Evolutionary conservation across 768 basidiomycete species (phyloP), one percentile per base, ranked within the genome.

Genomic region (Rubroboletus satanas): DNA sequence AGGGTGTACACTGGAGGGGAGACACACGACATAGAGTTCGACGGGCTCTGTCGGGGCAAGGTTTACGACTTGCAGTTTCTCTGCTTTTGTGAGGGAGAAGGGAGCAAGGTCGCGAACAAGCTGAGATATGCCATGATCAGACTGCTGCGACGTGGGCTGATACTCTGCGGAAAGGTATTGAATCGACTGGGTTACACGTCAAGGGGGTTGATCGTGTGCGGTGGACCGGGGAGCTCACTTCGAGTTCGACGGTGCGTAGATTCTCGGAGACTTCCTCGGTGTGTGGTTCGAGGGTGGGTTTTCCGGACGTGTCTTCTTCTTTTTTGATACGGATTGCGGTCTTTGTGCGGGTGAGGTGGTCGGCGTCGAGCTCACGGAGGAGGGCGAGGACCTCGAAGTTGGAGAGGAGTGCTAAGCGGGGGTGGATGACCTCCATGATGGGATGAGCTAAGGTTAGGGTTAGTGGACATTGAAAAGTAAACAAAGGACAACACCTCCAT

Each of bases 11-110:
- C 1, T 18, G 32, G 15, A n/a, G 31, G 32, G 23, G 49, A 35
- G 29, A 80, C 91, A 44, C 60, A 95, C 93, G 53, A 91, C 88
- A 65, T 97, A 95, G 26, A 97, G 82, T 67, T 94, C 91, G 26
- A 96, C 91, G 0, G 84, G 76, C 45, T 84, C 79, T 7, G 83
- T 85, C 2, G 95, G 95, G 1, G 86, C 87, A 6, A 96, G 78
- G 65, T 98, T 97, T n/a, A 92, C 85, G 35, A 97, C 79, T 65
- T 95, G 92, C 4, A 97, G 77, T 65, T 94, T 93, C 76, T 98
- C 95, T 3, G 88, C 83, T 63, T 95, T 97, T 1, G 93, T 95
- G 57, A 98, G 75, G 33, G 81, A 78, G 58, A 83, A 88, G 18
- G 82, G 74, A 2, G 82, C 79, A 10, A 98, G 81, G 37, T 75